Base-by-base conservation (phyloP, 768 basidiomycete genomes). In the Amanita muscaria region DNA sequence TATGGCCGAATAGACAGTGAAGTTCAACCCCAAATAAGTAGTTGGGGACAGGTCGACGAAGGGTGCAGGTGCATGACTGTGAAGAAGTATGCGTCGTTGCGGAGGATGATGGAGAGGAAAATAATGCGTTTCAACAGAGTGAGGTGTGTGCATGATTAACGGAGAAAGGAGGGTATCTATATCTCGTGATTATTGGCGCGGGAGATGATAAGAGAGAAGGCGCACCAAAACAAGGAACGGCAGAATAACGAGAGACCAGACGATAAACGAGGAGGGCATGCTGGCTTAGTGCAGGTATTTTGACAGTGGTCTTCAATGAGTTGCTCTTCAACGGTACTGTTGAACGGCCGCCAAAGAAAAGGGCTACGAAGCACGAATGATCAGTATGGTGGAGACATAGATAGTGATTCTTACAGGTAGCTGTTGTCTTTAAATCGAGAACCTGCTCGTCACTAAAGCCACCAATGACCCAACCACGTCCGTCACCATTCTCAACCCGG, bases 1-100 rank as follows among this genome's bases (percentile, higher is more conserved):
- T 7, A 72, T 74, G 3, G 77, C 72, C 0, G 78, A 71, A 54
- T 83, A 77, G 6, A 90, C 63, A 2, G 66, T 73, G 43, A 90
- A 64, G 33, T 72, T 64, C 14, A 86, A 45, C 7, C 77, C 74
- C 16, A 49, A 54, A 14, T 51, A 53, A 5, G 50, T 45, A 10
- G 56, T 49, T 3, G 40, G 40, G 11, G 49, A 34, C 15, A 49
- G 69, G 52, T 60, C 72, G 72, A 82, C 63, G 55, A 79, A 90
- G 0, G 89, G 86, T 2, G 78, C 86, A 5, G 69, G 61, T 5
- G 73, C 60, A 57, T 90, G 84, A 0, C 80, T 75, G 57, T 89
- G 86, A 10, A 88, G 67, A n/a, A 75, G 62, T 30, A 72, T 68
- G 3, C 63, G 64, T 30, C 64, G 67, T 30, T 62, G 55, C 12